Conservation (phyloP, 345 rosid species). For the Gossypium ekmanianum region DNA sequence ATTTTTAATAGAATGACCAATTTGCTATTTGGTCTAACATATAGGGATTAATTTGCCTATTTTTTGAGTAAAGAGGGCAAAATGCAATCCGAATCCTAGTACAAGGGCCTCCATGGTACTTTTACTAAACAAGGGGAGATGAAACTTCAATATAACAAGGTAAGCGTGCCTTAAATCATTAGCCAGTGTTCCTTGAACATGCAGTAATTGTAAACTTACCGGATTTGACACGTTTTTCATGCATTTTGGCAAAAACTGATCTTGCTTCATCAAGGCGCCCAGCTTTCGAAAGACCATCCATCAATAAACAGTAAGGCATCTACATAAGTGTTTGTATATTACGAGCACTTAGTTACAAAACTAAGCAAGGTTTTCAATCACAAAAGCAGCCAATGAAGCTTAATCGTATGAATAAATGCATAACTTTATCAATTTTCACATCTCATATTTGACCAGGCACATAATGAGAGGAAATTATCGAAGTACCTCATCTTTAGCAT, state of each 20-base stretch:
- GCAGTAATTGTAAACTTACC: slow-evolving; percentile 40
- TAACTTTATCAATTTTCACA: neutral
- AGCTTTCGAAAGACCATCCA: slow-evolving; percentile 85
- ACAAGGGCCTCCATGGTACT: no score
- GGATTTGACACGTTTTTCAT: slow-evolving; percentile 54
- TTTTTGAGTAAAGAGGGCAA: no score
- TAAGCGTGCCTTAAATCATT: slow-evolving; percentile 10
- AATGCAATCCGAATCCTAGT: no score
- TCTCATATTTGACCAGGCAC: slow-evolving; percentile 8
- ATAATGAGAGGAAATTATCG: slow-evolving; percentile 3
- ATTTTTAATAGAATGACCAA: no score
- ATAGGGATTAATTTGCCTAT: no score
- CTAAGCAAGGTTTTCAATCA: neutral
- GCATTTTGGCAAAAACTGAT: slow-evolving; percentile 54
- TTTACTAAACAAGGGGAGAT: slow-evolving; percentile 6
- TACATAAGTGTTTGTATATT: slow-evolving; percentile 24
- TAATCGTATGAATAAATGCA: neutral
- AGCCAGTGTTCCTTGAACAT: neutral
- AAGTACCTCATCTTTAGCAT: slow-evolving; percentile 75
- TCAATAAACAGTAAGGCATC: slow-evolving; percentile 89
- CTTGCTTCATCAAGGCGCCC: slow-evolving; percentile 70
- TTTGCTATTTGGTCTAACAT: no score
- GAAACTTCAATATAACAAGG: neutral
- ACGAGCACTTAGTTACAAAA: slow-evolving; percentile 12
- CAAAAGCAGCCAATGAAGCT: slow-evolving; percentile 10